Evolutionary conservation across 257 asterid species (phyloP), one percentile per base, ranked within the genome.

Genomic region (Ehretia macrophylla): DNA sequence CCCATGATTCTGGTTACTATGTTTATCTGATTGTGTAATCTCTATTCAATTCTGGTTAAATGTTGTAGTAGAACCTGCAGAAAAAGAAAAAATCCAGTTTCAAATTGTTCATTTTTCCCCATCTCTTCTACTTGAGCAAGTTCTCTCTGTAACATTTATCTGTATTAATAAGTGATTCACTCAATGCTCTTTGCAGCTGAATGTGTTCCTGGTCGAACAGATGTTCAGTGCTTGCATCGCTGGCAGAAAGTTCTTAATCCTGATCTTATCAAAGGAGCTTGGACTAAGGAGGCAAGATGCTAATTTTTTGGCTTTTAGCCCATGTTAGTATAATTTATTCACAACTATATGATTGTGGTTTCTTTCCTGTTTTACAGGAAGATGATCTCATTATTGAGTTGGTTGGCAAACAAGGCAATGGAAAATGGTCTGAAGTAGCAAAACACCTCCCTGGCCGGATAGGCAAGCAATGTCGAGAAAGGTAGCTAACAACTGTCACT

Each of bases 401-500:
- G 51, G 87, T 73, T 1, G 69, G 64, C 8, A 73, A 57, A 62
- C 70, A 53, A 9, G 65, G 83, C 8, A 63, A 20, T 32, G 66
- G 42, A 20, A 80, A 68, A 68, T 83, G 87, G 90, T 59, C 78
- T n/a, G 72, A 68, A 39, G 60, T 83, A 3, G 83, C 86, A 55
- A 71, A 64, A 32, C 66, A 62, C 16, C 81, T 83, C 27, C 81
- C 83, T 0, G 85, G 90, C 18, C 77, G 83, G 52, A 73, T 77
- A 55, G 90, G 87, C 55, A 83, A 83, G 75, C 90, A 83, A 64
- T 83, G 86, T 63, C 66, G 84, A 8, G 90, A 80, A 59, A 83
- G 87, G 90, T 79, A 82, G 37, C 46, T 48, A 37, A 19, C 35
- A 6, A 27, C 35, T 27, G 35, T 27, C 3, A 27, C 3, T 27